Conservation (phyloP, 1,139 yeast species). For the Saccharomyces hybrid region DNA sequence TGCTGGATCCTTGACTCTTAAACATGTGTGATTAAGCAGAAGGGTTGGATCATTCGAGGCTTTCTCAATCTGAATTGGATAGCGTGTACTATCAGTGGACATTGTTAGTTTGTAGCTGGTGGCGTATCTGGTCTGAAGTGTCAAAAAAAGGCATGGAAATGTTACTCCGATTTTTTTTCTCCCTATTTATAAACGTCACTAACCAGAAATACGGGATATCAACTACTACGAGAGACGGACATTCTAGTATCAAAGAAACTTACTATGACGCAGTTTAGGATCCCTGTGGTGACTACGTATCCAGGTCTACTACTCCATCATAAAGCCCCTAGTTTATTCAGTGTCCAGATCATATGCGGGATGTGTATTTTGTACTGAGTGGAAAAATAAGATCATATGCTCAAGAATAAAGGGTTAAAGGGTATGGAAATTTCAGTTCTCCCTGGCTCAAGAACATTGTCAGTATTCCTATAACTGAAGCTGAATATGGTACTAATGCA, state of each 20-base stretch:
- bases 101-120: background rate
- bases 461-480: background rate
- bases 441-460: background rate
- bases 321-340: background rate
- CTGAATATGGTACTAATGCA: background rate
- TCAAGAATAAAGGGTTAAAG: background rate
- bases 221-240: background rate
- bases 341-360: background rate
- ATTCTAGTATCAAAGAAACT: background rate
- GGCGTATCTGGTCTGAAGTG: background rate
- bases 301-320: background rate
- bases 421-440: background rate
- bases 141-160: background rate
- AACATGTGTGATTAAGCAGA: constrained; percentile 57
- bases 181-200: background rate
- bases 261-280: background rate
- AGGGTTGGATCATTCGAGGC: constrained; percentile 23
- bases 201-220: background rate
- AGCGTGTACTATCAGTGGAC: constrained; percentile 4
- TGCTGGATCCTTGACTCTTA: constrained; percentile 78
- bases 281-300: background rate
- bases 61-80: constrained; percentile 16
- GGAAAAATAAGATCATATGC: background rate
- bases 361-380: background rate
- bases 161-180: background rate